phyloP scores from a whole-genome alignment of 495 filamentous ascomycete species.

The Penicillium odoratum region DNA sequence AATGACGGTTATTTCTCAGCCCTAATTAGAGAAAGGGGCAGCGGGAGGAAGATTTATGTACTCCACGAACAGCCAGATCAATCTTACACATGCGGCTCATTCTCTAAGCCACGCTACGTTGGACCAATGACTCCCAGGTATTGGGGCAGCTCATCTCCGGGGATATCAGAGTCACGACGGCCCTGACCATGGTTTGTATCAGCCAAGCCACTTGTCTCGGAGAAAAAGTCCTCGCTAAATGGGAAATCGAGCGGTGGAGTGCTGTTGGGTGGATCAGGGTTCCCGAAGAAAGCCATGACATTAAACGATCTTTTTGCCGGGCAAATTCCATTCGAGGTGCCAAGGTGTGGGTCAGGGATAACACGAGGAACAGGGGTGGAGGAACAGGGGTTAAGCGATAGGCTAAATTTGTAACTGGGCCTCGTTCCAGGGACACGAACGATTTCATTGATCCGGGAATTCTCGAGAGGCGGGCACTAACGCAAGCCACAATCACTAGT shows the following conservation, averaged over 20 bases:
- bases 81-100: not conserved
- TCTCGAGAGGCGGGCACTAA: slow-evolving; percentile 3
- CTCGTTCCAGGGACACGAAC: not conserved
- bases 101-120: not conserved
- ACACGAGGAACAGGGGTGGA: not conserved
- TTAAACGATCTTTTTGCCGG: not conserved
- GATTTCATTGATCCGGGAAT: not conserved
- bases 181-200: not conserved
- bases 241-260: not conserved
- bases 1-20: not conserved
- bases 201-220: not conserved
- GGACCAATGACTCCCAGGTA: not conserved
- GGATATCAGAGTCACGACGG: not conserved
- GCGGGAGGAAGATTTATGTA: not conserved
- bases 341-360: not conserved
- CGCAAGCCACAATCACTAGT: slow-evolving; percentile 1
- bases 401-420: not conserved
- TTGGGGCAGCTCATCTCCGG: not conserved
- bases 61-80: not conserved
- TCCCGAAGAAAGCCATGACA: not conserved
- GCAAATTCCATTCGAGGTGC: not conserved
- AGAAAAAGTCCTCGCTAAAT: not conserved
- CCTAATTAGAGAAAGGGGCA: not conserved
- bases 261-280: not conserved
- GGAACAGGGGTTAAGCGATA: not conserved